A percentile compares a stretch with the other conserved stretches of the same genome.
phyloP scores from a whole-genome alignment of 2,329 filamentous ascomycete genomes.

The Aspergillus spinulosporus region DNA sequence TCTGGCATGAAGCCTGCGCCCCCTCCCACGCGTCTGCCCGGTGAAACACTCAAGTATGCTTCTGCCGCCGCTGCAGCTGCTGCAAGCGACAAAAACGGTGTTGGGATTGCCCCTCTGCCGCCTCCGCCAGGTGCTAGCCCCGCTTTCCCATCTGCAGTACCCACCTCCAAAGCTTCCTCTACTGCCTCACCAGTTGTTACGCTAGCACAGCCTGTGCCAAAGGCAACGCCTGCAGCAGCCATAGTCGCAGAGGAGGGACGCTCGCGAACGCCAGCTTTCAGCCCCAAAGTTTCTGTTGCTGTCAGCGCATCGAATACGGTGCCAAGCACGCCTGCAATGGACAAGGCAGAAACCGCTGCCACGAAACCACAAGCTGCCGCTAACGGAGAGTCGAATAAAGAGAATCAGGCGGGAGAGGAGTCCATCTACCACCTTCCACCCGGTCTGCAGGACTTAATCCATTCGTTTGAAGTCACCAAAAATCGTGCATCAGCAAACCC shows the following conservation, averaged over 20 bases:
- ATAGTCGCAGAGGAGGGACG: conserved; percentile 46
- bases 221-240: conserved; percentile 38
- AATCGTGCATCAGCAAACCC: conserved; percentile 55
- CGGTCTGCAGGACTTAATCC: conserved; percentile 82
- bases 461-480: conserved; percentile 84
- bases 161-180: conserved; percentile 55
- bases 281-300: conserved; percentile 44
- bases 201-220: conserved; percentile 51
- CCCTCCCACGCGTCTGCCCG: conserved; percentile 77
- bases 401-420: conserved; percentile 54
- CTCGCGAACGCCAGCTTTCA: conserved; percentile 55
- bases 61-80: conserved; percentile 93
- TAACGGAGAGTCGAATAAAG: conserved; percentile 54
- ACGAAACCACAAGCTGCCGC: conserved; percentile 40
- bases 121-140: conserved; percentile 71
- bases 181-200: conserved; percentile 58
- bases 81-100: conserved; percentile 79
- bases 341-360: conserved; percentile 46
- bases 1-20: conserved; percentile 89
- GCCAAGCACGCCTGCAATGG: conserved; percentile 49
- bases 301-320: conserved; percentile 43
- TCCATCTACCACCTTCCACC: conserved; percentile 91
- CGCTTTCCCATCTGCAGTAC: conserved; percentile 53
- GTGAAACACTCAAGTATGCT: conserved; percentile 92
- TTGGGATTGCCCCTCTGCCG: conserved; percentile 90